Conservation (phyloP, 2,329 filamentous ascomycete genomes). For the Alternaria infectoria region DNA sequence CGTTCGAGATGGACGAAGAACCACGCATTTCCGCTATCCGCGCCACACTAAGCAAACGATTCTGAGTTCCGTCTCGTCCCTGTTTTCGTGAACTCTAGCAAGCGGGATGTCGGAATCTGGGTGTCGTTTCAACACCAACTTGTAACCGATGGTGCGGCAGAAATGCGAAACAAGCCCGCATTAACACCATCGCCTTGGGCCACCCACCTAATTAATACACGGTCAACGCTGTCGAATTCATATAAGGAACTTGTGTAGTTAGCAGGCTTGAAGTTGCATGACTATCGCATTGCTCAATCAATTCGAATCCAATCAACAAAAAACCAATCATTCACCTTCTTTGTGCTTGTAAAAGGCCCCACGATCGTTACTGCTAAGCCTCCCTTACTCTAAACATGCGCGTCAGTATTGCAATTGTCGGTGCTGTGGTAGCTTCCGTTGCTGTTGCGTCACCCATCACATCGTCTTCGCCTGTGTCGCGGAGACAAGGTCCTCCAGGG, state of each 20-base stretch:
- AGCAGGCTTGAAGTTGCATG: background rate
- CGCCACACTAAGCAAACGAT: background rate
- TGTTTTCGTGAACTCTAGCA: background rate
- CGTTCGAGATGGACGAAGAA: background rate
- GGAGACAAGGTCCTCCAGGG: slow-evolving; percentile 3
- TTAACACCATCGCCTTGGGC: slow-evolving; percentile 8
- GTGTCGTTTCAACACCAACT: slow-evolving; percentile 19
- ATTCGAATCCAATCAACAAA: background rate
- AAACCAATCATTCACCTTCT: background rate
- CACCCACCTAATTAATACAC: background rate
- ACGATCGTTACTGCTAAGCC: slow-evolving; percentile 9
- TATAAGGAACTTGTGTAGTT: background rate
- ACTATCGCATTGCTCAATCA: background rate
- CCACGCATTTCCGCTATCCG: background rate
- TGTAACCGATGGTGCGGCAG: slow-evolving; percentile 27
- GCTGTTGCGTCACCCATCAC: slow-evolving; percentile 30
- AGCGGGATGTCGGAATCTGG: background rate
- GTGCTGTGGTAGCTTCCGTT: slow-evolving; percentile 16
- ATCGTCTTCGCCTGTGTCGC: slow-evolving; percentile 3
- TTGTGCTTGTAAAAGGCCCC: slow-evolving; percentile 3
- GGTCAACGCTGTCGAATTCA: background rate
- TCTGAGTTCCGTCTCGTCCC: background rate
- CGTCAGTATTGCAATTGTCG: slow-evolving; percentile 16
- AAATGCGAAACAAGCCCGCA: slow-evolving; percentile 20
- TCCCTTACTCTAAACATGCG: slow-evolving; percentile 20